These are phyloP conservation scores for Penicillium argentinense DNA, from an alignment of 495 filamentous ascomycete species.

Conservation along the genomic window DNA sequence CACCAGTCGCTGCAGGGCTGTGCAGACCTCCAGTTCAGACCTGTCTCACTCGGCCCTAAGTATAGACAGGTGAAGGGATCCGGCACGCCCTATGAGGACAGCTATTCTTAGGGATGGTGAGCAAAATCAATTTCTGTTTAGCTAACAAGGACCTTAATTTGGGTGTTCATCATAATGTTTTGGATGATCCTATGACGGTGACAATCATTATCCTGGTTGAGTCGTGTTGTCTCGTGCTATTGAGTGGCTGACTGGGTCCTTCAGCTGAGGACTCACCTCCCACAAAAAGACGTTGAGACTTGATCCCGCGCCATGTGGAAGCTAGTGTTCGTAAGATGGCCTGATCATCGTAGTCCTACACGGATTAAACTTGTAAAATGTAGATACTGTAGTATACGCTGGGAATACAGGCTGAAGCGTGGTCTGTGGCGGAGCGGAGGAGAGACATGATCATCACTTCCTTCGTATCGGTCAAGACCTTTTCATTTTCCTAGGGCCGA, in stretches of 20 bases:
- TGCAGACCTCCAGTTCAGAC: neutral
- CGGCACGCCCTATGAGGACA: neutral
- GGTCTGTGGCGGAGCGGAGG: neutral
- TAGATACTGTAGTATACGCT: no score
- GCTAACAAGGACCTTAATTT: neutral
- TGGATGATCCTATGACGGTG: neutral
- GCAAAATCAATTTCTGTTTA: neutral
- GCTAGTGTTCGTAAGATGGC: neutral
- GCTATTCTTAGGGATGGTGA: neutral
- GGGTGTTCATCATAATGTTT: neutral
- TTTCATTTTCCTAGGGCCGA: neutral
- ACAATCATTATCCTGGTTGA: neutral
- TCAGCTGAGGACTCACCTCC: no score
- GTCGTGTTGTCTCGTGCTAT: no score
- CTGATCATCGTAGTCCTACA: neutral
- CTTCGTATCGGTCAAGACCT: neutral
- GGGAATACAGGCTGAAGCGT: neutral
- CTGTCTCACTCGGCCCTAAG: slow-evolving; percentile 1
- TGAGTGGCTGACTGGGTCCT: no score
- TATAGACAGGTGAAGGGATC: no score
- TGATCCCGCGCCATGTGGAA: neutral
- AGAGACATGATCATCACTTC: neutral
- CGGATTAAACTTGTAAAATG: no score
- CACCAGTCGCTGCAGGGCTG: neutral
- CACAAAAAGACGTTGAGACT: no score